Base-by-base conservation (phyloP, 495 filamentous ascomycete species). In the Penicillium pancosmium region DNA sequence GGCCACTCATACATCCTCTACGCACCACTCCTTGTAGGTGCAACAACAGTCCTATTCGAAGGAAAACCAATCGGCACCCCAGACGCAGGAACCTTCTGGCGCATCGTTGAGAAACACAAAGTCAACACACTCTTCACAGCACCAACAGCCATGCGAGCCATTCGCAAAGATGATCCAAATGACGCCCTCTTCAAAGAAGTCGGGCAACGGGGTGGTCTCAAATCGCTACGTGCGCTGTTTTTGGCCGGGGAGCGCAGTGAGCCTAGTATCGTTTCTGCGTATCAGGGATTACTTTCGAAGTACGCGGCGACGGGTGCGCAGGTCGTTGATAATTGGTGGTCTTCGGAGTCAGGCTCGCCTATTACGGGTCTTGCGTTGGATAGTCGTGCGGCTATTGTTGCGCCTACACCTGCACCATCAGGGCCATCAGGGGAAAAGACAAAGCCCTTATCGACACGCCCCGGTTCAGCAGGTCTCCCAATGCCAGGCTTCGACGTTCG, bases 251-350 rank as follows among this genome's bases (percentile, higher is more conserved):
- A 97, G 66, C 79, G 92, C 15, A 94, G 90, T 56, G 93, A 97
- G 65, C 92, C 93, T 6, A 88, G 86, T 52, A 92, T 97, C 65
- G 82, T 97, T 3, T 82, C 80, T 10, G 85, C 88, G 68, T 97
- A 92, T 57, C 88, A 92, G 63, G 76, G 85, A 6, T 80, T 95
- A 1, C 76, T 96, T 3, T 64, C 74, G 11, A 76, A 81, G 52
- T 85, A 91, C 61, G 87, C 83, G 38, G 84, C 85, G 0, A 75
- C 73, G 1, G 81, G 82, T 31, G 86, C 91, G 0, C 75, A 82
- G 27, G 90, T 97, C 15, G 80, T 96, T 51, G 93, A 97, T 69
- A 96, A 97, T 68, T 97, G 93, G 93, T 97, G 93, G 93, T 93
- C 90, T 4, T 93, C 91, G 1, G 93, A 97, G 72, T 91, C 89